Evolutionary conservation across 495 filamentous ascomycete genomes (phyloP).

Genomic region (Podospora conica): DNA sequence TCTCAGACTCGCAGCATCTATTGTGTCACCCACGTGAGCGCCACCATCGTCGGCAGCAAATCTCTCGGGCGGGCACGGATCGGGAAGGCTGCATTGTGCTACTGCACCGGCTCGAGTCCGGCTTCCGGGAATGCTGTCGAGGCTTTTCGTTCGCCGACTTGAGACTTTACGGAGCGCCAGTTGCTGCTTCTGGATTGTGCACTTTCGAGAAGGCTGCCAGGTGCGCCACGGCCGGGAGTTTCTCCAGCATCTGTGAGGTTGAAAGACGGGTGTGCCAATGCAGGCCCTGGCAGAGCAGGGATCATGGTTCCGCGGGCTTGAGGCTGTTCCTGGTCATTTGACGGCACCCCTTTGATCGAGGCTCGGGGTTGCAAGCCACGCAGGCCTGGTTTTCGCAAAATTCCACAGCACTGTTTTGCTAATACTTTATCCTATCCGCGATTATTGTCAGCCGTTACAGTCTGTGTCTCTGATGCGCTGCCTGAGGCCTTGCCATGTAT

Average conservation of each 20-base stretch:
- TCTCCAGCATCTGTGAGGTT: background rate
- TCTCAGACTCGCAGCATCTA: background rate
- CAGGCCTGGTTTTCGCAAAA: background rate
- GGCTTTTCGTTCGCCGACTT: background rate
- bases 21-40: background rate
- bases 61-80: background rate
- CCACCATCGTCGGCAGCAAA: background rate
- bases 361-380: background rate
- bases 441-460: too few species aligned
- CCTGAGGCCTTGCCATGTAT: background rate
- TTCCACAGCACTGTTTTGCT: background rate
- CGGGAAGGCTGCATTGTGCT: constrained; percentile 19
- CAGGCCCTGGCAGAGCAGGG: constrained; percentile 9
- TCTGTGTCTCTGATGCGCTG: background rate
- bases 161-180: background rate
- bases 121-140: background rate
- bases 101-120: constrained; percentile 20
- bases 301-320: background rate
- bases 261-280: constrained; percentile 20
- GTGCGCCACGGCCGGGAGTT: background rate
- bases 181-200: background rate
- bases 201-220: background rate
- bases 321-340: background rate
- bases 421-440: too few species aligned
- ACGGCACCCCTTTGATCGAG: background rate